Base-by-base conservation (phyloP, 2,329 filamentous ascomycete genomes). In the Calcarisporium arbuscula region DNA sequence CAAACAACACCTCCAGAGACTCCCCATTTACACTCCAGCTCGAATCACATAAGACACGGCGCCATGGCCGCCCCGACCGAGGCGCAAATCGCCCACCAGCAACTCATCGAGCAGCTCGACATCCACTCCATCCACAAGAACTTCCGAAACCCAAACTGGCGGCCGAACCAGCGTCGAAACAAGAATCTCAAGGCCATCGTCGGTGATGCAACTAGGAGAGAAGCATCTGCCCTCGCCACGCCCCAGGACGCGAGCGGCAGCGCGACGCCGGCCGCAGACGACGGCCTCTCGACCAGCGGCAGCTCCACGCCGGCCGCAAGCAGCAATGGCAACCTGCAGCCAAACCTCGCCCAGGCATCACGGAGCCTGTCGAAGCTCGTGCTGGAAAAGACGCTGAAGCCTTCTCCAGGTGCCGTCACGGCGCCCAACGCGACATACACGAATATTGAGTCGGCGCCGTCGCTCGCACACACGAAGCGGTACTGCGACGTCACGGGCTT, bases 121-220 rank as follows among this genome's bases (percentile, higher is more conserved):
- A 87, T 95, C 52, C 82, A 92, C 59, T 77, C 80, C 40, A 77
- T 85, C 54, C 80, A 80, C 50, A 94, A 94, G 65, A 83, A 80
- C 52, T 98, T 95, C 70, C 89, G 90, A 60, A 95, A 88, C 56
- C 70, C 83, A 4, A 67, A 78, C 57, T 98, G 92, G 92, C 88
- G 85, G 54, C 87, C 92, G 12, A 87, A 90, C 46, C 83, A 89
- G 61, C 88, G 92, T 33, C 86, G 92, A 61, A 98, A 98, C 76
- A 98, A 98, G 70, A 96, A 95, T 61, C 82, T 96, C 62, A 96
- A 96, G 63, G 86, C 94, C 50, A 92, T 98, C 43, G 73, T 98
- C 41, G 84, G 87, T 40, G 92, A 98, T 52, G 85, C 84, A 10
- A 78, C 85, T 16, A 82, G 87, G 48, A 86, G 84, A 54, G 90